Conservation (phyloP, 768 basidiomycete species). For the Mycena indigotica region DNA sequence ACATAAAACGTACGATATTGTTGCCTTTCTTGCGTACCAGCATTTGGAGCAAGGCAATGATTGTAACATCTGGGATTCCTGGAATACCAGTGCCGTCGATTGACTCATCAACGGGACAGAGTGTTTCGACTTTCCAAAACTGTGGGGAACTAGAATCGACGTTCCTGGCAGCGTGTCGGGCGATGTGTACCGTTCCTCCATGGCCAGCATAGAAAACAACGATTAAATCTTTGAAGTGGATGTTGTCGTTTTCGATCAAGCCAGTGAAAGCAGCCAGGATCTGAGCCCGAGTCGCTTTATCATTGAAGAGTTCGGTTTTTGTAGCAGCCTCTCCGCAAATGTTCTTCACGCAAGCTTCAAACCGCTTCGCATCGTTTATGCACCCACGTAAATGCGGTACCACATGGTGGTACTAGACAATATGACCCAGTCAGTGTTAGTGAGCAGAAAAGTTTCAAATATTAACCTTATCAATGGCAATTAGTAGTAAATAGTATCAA, state of each 20-base stretch:
- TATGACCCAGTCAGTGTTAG: no score
- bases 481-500: background rate
- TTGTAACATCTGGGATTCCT: constrained; percentile 11
- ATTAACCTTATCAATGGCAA: background rate
- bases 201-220: constrained; percentile 12
- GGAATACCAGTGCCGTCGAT: background rate
- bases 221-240: background rate
- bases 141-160: background rate
- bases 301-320: background rate
- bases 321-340: background rate
- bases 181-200: no score
- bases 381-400: background rate
- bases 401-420: background rate
- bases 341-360: background rate
- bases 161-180: background rate
- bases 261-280: background rate
- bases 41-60: constrained; percentile 5
- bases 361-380: background rate
- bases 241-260: background rate
- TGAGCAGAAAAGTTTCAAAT: background rate
- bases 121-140: constrained; percentile 4
- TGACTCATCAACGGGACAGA: constrained; percentile 7
- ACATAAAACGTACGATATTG: constrained; percentile 6
- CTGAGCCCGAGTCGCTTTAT: background rate
- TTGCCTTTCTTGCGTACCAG: constrained; percentile 11